phyloP scores from a whole-genome alignment of 2,329 filamentous ascomycete species.

The Aspergillus niger region DNA sequence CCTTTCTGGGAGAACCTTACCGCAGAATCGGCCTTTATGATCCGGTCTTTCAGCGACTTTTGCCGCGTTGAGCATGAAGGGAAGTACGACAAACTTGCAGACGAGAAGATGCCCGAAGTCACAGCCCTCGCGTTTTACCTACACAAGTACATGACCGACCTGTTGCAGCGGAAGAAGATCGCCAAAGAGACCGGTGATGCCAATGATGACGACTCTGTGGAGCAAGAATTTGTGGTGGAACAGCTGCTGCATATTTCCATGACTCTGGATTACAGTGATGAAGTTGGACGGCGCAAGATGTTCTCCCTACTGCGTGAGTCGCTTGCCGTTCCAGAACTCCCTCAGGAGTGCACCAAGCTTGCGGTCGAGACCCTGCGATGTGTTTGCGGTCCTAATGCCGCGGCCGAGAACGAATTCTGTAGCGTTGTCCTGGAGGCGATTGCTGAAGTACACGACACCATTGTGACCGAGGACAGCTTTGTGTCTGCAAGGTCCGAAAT shows the following conservation, averaged over 20 bases:
- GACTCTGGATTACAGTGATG: conserved; percentile 95
- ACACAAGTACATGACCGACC: conserved; percentile 70
- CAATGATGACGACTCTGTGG: conserved; percentile 77
- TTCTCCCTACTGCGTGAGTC: conserved; percentile 85
- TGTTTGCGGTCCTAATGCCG: conserved; percentile 68
- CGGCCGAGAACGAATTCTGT: conserved; percentile 54
- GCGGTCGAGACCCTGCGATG: conserved; percentile 78
- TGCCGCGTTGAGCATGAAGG: conserved; percentile 74
- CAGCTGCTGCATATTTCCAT: conserved; percentile 90
- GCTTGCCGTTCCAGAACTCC: conserved; percentile 80
- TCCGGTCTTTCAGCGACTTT: conserved; percentile 91
- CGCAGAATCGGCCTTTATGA: conserved; percentile 86
- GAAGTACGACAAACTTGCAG: conserved; percentile 73
- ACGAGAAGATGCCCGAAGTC: conserved; percentile 94
- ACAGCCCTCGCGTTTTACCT: conserved; percentile 87
- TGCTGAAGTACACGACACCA: conserved; percentile 93
- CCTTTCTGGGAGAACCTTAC: conserved; percentile 53
- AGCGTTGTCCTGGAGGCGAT: conserved; percentile 79
- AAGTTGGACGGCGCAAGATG: conserved; percentile 94
- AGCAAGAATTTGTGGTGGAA: conserved; percentile 94
- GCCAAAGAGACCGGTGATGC: conserved; percentile 59
- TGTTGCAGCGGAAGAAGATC: conserved; percentile 44
- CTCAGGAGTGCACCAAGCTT: conserved; percentile 89
- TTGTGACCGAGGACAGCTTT: conserved; percentile 80
- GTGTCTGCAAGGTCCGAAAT: conserved; percentile 89